A percentile compares a stretch with the other conserved stretches of the same genome.
These are phyloP conservation scores for Gigaspora rosea DNA, from an alignment of 192 early-diverging fungal species.

Conservation along the genomic window DNA sequence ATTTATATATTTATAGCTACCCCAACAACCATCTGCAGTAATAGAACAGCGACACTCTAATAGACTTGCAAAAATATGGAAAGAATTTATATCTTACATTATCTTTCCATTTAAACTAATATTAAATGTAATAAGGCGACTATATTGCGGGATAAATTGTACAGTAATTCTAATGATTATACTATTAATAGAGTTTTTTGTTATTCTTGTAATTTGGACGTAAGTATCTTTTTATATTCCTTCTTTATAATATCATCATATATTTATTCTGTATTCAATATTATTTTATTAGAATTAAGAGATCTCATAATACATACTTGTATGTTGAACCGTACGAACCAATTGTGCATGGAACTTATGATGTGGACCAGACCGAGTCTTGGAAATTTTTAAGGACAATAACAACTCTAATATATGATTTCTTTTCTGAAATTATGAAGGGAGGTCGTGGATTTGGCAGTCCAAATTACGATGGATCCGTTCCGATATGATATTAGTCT, in stretches of 20 bases:
- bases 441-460: slow-evolving; percentile 31
- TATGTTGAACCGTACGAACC: slow-evolving; percentile 28
- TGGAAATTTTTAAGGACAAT: neutral
- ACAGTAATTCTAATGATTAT: neutral
- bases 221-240: neutral
- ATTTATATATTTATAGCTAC: no score
- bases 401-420: neutral
- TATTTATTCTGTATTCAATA: neutral
- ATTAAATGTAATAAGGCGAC: neutral
- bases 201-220: slow-evolving; percentile 5
- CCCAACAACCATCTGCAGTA: neutral
- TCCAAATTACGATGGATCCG: slow-evolving; percentile 8
- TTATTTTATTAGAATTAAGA: neutral
- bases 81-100: neutral
- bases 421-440: slow-evolving; percentile 22
- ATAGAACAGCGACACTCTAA: neutral
- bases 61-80: neutral
- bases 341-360: slow-evolving; percentile 29
- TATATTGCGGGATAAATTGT: neutral
- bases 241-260: neutral
- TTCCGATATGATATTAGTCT: slow-evolving; percentile 10
- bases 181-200: slow-evolving; percentile 1
- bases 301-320: neutral
- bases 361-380: neutral
- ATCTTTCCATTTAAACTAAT: slow-evolving; percentile 1